These are phyloP conservation scores for Wallacemonas sp. DNA, from an alignment of 208 protist species.

Conservation along the genomic window DNA sequence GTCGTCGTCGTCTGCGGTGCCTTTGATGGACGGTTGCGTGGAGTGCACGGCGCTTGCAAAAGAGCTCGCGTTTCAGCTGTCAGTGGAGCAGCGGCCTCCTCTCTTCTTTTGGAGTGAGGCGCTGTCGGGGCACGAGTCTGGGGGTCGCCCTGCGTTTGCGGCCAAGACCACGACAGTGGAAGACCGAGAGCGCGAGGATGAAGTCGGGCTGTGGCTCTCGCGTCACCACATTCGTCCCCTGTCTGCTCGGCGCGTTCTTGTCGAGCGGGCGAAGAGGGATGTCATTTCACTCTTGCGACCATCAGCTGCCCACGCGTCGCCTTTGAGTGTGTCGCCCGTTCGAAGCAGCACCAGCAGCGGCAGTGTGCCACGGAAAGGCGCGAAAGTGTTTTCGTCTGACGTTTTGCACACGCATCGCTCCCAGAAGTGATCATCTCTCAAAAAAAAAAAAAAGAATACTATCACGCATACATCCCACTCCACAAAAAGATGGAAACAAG, in stretches of 20 bases:
- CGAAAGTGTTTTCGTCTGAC: background rate
- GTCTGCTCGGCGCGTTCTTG: slow-evolving; percentile 3
- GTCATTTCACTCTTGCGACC: slow-evolving; percentile 24
- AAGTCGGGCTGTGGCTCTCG: background rate
- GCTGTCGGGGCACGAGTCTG: background rate
- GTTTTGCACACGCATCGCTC: background rate
- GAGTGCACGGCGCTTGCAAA: slow-evolving; percentile 10
- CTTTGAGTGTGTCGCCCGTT: slow-evolving; percentile 6
- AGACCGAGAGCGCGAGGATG: background rate
- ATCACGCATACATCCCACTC: background rate
- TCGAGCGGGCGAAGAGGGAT: slow-evolving; percentile 28
- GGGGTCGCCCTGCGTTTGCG: slow-evolving; percentile 1
- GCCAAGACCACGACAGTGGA: background rate
- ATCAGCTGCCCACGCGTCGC: background rate
- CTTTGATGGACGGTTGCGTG: background rate
- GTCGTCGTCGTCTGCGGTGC: background rate
- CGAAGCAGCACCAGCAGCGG: slow-evolving; percentile 11
- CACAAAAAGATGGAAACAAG: too few relatives aligned
- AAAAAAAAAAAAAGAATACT: background rate
- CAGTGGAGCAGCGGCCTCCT: background rate
- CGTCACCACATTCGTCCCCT: slow-evolving; percentile 8
- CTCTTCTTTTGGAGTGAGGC: slow-evolving; percentile 13
- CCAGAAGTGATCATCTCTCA: background rate
- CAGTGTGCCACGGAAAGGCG: background rate
- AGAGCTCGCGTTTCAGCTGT: background rate